Evolutionary conservation across 495 filamentous ascomycete genomes (phyloP).

Genomic region (Apiosordaria backusii): DNA sequence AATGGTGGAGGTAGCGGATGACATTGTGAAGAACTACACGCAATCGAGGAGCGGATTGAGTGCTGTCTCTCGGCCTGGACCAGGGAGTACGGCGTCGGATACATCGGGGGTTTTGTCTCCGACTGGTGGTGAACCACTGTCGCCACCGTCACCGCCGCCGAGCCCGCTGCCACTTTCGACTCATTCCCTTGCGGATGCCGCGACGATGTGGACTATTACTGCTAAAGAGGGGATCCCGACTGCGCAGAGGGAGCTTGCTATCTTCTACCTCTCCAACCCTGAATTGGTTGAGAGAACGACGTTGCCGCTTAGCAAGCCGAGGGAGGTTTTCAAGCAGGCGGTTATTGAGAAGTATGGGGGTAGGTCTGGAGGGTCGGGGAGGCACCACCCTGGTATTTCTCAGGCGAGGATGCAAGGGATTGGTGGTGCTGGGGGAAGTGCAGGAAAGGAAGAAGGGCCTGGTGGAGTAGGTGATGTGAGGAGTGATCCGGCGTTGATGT

Average conservation of each 20-base stretch:
- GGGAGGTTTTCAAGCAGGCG: slow-evolving; percentile 88
- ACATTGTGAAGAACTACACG: slow-evolving; percentile 60
- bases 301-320: slow-evolving; percentile 75
- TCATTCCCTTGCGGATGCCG: slow-evolving; percentile 78
- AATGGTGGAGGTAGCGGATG: slow-evolving; percentile 84
- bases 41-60: slow-evolving; percentile 32
- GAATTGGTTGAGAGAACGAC: slow-evolving; percentile 82
- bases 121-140: slow-evolving; percentile 20
- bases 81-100: slow-evolving; percentile 25
- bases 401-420: slow-evolving; percentile 19
- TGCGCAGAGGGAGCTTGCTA: slow-evolving; percentile 91
- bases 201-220: slow-evolving; percentile 88
- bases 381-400: slow-evolving; percentile 26
- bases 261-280: slow-evolving; percentile 90
- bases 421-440: slow-evolving; percentile 7
- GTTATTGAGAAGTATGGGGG: slow-evolving; percentile 70
- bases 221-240: slow-evolving; percentile 90
- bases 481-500: slow-evolving; percentile 87
- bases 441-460: slow-evolving; percentile 12
- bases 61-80: slow-evolving; percentile 24
- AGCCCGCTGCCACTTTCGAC: slow-evolving; percentile 42
- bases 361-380: slow-evolving; percentile 27
- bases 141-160: slow-evolving; percentile 29
- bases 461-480: slow-evolving; percentile 48
- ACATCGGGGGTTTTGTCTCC: slow-evolving; percentile 17